A percentile compares a stretch with the other conserved stretches of the same genome.
These are phyloP conservation scores for Aspergillus puulaauensis DNA, from an alignment of 2,329 filamentous ascomycete genomes.

Conservation along the genomic window DNA sequence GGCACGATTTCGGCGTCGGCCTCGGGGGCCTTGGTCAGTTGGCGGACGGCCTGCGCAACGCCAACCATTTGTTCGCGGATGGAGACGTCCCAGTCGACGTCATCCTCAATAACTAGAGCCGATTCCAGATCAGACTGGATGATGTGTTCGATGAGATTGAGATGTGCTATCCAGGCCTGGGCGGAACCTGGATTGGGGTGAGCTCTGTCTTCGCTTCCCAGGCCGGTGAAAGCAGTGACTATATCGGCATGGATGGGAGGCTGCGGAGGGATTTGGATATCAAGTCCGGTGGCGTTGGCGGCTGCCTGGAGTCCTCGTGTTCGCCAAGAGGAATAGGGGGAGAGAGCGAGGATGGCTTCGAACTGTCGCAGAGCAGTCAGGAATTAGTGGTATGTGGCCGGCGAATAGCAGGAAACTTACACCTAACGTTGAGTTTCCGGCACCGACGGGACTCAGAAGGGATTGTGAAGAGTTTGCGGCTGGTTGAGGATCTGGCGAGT, in stretches of 20 bases:
- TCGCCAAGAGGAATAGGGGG: constrained; percentile 35
- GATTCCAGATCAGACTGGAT: constrained; percentile 22
- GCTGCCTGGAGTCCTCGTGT: constrained; percentile 37
- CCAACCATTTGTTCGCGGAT: constrained; percentile 31
- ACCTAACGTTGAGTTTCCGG: constrained; percentile 10
- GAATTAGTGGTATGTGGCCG: background rate
- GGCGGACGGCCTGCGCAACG: constrained; percentile 32
- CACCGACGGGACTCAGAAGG: background rate
- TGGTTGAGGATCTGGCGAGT: background rate
- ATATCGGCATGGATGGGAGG: constrained; percentile 27
- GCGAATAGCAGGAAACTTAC: background rate
- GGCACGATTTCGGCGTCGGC: constrained; percentile 10
- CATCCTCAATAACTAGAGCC: constrained; percentile 44
- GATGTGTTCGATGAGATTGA: constrained; percentile 31
- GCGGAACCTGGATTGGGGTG: constrained; percentile 24
- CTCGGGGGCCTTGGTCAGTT: constrained; percentile 19
- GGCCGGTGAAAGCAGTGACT: constrained; percentile 28
- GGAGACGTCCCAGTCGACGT: constrained; percentile 39
- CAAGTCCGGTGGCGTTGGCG: constrained; percentile 32
- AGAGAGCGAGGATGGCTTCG: constrained; percentile 33
- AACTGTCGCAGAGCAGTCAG: constrained; percentile 9
- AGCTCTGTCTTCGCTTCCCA: constrained; percentile 12
- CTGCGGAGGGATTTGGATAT: constrained; percentile 35
- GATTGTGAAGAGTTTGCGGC: background rate
- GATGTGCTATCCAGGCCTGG: constrained; percentile 44